Base-by-base conservation (phyloP, 306 rosid genomes). In the Calophaca sinica region DNA sequence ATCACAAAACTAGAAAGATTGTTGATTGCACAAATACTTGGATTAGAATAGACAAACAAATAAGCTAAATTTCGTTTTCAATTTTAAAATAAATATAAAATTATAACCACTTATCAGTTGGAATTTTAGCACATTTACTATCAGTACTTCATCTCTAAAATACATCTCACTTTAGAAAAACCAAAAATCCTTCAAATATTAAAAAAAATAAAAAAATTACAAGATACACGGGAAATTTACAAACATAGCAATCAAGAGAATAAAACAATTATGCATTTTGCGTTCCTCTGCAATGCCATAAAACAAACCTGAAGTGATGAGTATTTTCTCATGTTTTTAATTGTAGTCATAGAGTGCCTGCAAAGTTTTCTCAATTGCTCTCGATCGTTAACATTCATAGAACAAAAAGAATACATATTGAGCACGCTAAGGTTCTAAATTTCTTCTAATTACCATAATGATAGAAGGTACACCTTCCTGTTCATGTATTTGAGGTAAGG, bases 401-500 rank as follows among this genome's bases (percentile, higher is more conserved):
- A 35, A 69, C 31, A 20, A 46, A 74, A 45, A 7, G 28, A 60
- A 32, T 31, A 20, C n/a, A 60, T 0, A 45, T 45, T 0, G 57
- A 31, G 62, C 53, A 53, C 9, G 51, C 52, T 14, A 67, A 78
- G 48, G 60, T 73, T 42, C 79, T 70, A 79, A 57, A 59, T 70
- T 59, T 71, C 79, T 72, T 1, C n/a, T 26, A 78, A 73, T 59
- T 13, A 80, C 28, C 70, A 79, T 74, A 66, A 48, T 53, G 68
- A 74, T 74, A 58, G 52, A 38, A 63, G 70, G 72, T 54, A 49
- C 68, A 68, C 64, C 60, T 83, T 79, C 71, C 71, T 65, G 62
- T 61, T 83, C 91, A 82, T 80, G 87, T 59, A 85, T 81, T 75
- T 76, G 75, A 83, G 72, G 70, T 36, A 76, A 70, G 86, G 85